Conservation (phyloP, 2,329 filamentous ascomycete species). For the Coniochaeta prunicola region DNA sequence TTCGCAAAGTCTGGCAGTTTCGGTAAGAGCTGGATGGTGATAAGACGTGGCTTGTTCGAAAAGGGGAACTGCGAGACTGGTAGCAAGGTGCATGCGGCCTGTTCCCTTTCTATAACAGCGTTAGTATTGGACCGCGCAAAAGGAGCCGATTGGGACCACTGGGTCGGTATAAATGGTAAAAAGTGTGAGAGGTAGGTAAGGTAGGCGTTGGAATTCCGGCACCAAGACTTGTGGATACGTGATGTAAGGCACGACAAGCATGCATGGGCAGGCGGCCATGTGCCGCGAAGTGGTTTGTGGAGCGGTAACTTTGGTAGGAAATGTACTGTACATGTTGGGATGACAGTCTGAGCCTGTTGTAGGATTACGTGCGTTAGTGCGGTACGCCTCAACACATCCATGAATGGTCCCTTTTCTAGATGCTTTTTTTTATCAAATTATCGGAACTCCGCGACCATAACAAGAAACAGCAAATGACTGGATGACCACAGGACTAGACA, state of each 20-base stretch:
- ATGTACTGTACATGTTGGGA: too few relatives aligned
- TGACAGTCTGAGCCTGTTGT: too few relatives aligned
- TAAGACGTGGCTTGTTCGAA: background rate
- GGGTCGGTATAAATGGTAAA: background rate
- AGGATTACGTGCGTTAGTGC: too few relatives aligned
- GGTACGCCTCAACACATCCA: too few relatives aligned
- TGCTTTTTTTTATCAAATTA: too few relatives aligned
- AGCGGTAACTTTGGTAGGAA: background rate
- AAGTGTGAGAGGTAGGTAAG: background rate
- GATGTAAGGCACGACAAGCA: background rate
- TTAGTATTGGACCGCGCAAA: background rate
- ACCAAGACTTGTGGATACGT: background rate
- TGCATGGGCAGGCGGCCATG: background rate
- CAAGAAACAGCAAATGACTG: too few relatives aligned
- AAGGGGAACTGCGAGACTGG: background rate
- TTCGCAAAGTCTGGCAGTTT: background rate
- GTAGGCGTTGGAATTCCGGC: background rate
- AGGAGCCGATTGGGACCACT: background rate
- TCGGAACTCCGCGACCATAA: too few relatives aligned
- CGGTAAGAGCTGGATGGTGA: background rate
- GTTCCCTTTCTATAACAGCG: background rate
- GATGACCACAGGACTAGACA: too few relatives aligned
- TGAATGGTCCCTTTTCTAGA: too few relatives aligned
- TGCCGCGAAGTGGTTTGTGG: background rate
- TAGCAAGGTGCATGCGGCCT: background rate